Evolutionary conservation across 179 eudicot species (phyloP).

Genomic region (Dionaea muscipula): DNA sequence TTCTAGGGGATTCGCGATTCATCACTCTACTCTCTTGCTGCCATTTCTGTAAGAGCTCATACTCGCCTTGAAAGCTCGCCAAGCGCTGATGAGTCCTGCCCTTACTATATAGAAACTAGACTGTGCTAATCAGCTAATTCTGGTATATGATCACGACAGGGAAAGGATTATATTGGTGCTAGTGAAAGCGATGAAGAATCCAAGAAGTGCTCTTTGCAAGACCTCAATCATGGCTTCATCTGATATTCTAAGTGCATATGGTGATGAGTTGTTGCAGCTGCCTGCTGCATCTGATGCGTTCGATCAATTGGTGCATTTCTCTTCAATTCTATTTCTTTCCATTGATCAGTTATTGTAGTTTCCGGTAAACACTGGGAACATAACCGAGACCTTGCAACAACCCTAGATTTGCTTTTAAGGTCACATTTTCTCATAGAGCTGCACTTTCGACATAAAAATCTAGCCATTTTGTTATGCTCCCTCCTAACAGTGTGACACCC

Average conservation of each 20-base stretch:
- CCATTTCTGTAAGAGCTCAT: conserved; percentile 53
- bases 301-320: conserved; percentile 47
- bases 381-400: too few relatives aligned
- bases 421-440: too few relatives aligned
- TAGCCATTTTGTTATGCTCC: too few relatives aligned
- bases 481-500: too few relatives aligned
- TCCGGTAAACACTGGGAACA: too few relatives aligned
- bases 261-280: conserved; percentile 42
- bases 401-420: too few relatives aligned
- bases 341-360: not conserved
- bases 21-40: conserved; percentile 50
- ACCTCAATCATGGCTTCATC: conserved; percentile 88
- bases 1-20: conserved; percentile 55
- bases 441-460: too few relatives aligned
- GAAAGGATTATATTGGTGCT: conserved; percentile 53
- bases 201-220: conserved; percentile 92
- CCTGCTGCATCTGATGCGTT: conserved; percentile 38
- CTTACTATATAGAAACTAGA: not conserved
- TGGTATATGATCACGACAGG: conserved; percentile 25
- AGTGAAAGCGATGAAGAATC: conserved; percentile 90
- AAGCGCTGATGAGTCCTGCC: too few relatives aligned
- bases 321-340: not conserved
- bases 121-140: not conserved
- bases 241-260: conserved; percentile 56
- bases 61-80: too few relatives aligned